Evolutionary conservation across 768 basidiomycete genomes (phyloP).

Genomic region (Leccinum boreale): DNA sequence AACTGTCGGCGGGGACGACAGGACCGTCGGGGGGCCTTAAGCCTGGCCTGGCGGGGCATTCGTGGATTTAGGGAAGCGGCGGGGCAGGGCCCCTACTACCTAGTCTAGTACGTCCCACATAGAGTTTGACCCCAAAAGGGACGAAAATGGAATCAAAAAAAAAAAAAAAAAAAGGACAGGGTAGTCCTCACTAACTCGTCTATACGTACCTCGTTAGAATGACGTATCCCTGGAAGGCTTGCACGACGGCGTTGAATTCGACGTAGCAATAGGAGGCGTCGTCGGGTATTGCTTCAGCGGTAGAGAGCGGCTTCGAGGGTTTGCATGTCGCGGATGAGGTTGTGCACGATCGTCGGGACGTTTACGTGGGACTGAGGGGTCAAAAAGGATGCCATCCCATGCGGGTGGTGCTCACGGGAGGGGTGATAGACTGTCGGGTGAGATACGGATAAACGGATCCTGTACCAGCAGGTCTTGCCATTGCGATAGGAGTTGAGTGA

Average conservation of each 20-base stretch:
- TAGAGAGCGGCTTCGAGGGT: constrained; percentile 70
- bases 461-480: constrained; percentile 14
- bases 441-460: not conserved
- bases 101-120: too few species aligned
- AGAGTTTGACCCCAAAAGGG: too few species aligned
- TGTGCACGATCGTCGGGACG: constrained; percentile 61
- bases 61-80: too few species aligned
- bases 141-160: too few species aligned
- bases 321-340: constrained; percentile 78
- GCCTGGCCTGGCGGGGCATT: too few species aligned
- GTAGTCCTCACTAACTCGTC: not conserved
- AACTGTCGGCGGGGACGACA: too few species aligned
- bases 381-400: not conserved
- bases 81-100: too few species aligned
- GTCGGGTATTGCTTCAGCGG: constrained; percentile 62
- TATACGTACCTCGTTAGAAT: constrained; percentile 71
- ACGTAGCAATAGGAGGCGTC: constrained; percentile 89
- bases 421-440: not conserved
- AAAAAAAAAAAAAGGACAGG: too few species aligned
- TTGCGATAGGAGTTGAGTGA: not conserved
- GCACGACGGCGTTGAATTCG: constrained; percentile 79
- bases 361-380: constrained; percentile 29
- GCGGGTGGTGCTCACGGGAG: not conserved
- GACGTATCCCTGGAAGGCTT: constrained; percentile 67
- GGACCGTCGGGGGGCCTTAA: too few species aligned